Evolutionary conservation across 2,329 filamentous ascomycete species (phyloP).

Genomic region (Penicillium italicum): DNA sequence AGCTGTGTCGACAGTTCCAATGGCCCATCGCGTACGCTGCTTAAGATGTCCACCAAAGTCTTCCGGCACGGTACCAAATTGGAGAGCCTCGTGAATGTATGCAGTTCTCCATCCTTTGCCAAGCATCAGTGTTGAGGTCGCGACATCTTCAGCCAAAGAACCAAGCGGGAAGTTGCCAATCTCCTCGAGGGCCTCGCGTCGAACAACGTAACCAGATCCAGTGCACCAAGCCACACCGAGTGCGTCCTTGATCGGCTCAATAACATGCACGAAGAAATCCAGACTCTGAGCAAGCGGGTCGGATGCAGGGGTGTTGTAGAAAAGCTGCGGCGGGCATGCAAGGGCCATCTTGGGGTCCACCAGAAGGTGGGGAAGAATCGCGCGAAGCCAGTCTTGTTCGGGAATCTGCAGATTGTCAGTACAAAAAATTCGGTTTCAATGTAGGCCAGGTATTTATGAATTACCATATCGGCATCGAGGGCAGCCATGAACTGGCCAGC

Average conservation of each 20-base stretch:
- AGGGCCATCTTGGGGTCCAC: conserved; percentile 56
- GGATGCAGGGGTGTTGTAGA: conserved; percentile 59
- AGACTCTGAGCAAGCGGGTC: conserved; percentile 59
- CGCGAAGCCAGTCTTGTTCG: conserved; percentile 58
- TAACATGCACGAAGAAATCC: conserved; percentile 57
- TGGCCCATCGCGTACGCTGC: conserved; percentile 40
- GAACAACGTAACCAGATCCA: conserved; percentile 60
- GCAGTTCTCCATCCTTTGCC: conserved; percentile 61
- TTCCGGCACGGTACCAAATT: conserved; percentile 52
- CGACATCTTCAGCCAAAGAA: conserved; percentile 59
- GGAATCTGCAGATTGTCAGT: conserved; percentile 48
- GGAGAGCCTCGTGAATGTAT: conserved; percentile 57
- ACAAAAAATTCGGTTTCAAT: not conserved
- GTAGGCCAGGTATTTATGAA: not conserved
- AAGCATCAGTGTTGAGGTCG: conserved; percentile 57
- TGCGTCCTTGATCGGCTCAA: conserved; percentile 46
- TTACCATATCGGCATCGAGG: conserved; percentile 62
- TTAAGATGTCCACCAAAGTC: conserved; percentile 36
- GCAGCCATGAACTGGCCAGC: conserved; percentile 59
- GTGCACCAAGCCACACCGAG: conserved; percentile 59
- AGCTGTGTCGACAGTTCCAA: conserved; percentile 55
- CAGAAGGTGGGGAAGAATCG: conserved; percentile 57
- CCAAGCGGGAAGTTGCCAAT: conserved; percentile 61
- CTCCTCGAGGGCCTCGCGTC: conserved; percentile 57
- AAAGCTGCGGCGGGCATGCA: conserved; percentile 60